phyloP scores from a whole-genome alignment of 2,329 filamentous ascomycete genomes.

The Epicoccum nigrum region DNA sequence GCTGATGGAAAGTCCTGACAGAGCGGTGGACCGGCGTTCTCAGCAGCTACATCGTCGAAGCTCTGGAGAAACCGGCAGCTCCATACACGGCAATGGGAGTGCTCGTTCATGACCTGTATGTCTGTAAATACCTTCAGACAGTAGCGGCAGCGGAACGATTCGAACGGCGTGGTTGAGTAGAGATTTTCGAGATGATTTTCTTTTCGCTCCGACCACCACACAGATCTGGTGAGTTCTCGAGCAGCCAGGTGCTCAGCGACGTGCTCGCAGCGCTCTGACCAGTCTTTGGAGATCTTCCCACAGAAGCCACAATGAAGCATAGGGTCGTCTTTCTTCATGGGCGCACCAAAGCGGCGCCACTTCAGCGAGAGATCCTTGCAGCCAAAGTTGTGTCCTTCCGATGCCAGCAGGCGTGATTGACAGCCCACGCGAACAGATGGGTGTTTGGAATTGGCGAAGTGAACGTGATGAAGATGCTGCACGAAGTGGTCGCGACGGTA shows the following conservation, averaged over 20 bases:
- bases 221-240: slow-evolving; percentile 35
- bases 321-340: slow-evolving; percentile 44
- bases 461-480: slow-evolving; percentile 45
- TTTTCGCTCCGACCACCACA: slow-evolving; percentile 42
- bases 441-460: slow-evolving; percentile 44
- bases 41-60: slow-evolving; percentile 43
- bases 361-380: slow-evolving; percentile 46
- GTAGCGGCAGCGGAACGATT: slow-evolving; percentile 44
- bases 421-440: slow-evolving; percentile 42
- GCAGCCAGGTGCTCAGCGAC: slow-evolving; percentile 42
- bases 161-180: slow-evolving; percentile 34
- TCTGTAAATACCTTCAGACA: slow-evolving; percentile 43
- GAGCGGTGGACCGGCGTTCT: slow-evolving; percentile 40
- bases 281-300: slow-evolving; percentile 39
- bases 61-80: slow-evolving; percentile 44
- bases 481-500: slow-evolving; percentile 46
- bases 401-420: slow-evolving; percentile 36
- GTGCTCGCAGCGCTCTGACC: slow-evolving; percentile 42
- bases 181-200: slow-evolving; percentile 44
- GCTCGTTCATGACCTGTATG: slow-evolving; percentile 38
- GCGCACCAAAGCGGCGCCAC: slow-evolving; percentile 44
- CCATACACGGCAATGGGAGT: slow-evolving; percentile 45
- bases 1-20: slow-evolving; percentile 43
- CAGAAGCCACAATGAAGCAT: slow-evolving; percentile 47
- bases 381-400: slow-evolving; percentile 41